phyloP scores from a whole-genome alignment of 192 early-diverging fungal species.

The Coemansia sp. region DNA sequence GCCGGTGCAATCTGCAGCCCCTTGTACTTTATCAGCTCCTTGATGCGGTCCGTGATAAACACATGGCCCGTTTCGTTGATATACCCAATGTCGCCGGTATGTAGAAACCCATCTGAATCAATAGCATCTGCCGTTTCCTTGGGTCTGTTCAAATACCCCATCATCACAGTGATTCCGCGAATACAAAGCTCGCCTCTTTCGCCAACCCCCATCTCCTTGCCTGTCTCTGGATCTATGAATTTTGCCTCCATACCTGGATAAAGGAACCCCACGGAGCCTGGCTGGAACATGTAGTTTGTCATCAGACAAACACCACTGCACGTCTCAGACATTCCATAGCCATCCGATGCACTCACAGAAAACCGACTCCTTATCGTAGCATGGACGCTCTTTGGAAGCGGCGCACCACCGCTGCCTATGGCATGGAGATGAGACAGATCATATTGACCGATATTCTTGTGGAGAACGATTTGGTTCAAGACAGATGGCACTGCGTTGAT shows the following conservation, averaged over 20 bases:
- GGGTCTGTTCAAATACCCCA: constrained; percentile 77
- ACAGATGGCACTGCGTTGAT: constrained; percentile 63
- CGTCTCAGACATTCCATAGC: constrained; percentile 67
- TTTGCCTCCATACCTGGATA: constrained; percentile 72
- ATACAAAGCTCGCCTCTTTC: constrained; percentile 80
- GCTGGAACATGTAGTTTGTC: constrained; percentile 6
- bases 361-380: constrained; percentile 40
- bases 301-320: constrained; percentile 34
- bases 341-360: constrained; percentile 37
- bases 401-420: constrained; percentile 71
- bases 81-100: constrained; percentile 77
- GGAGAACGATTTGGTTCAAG: constrained; percentile 63
- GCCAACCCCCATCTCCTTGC: constrained; percentile 54
- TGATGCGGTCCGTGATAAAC: constrained; percentile 70
- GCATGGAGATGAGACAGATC: constrained; percentile 64
- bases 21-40: constrained; percentile 95
- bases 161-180: constrained; percentile 80
- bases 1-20: constrained; percentile 77
- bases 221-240: constrained; percentile 72
- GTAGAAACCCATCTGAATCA: constrained; percentile 73
- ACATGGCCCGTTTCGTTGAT: constrained; percentile 65
- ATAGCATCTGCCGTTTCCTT: constrained; percentile 69
- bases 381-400: constrained; percentile 61
- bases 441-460: constrained; percentile 66
- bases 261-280: constrained; percentile 72